Percentiles rank a stretch among this genome's conserved stretches.
Conservation (phyloP, 768 basidiomycete genomes). For the Ramaria rubella region DNA sequence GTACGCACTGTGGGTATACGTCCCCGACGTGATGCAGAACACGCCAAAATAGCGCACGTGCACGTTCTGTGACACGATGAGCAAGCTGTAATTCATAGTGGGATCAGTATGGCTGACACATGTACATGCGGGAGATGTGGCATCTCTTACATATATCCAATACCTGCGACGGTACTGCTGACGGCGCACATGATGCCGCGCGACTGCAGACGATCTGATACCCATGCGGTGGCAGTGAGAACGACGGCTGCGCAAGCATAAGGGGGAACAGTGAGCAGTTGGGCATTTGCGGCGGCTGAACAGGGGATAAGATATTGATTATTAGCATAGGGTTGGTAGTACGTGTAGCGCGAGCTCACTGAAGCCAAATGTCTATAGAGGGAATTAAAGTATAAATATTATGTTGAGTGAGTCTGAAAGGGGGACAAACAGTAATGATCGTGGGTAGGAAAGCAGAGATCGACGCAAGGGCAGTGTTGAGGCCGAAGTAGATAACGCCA, state of each 20-base stretch:
- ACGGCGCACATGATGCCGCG: slow-evolving; percentile 36
- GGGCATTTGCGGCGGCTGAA: slow-evolving; percentile 56
- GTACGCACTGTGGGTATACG: slow-evolving; percentile 42
- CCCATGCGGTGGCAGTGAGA: slow-evolving; percentile 50
- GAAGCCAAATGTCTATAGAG: slow-evolving; percentile 50
- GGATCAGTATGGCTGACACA: not conserved
- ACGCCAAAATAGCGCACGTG: slow-evolving; percentile 72
- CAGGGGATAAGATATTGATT: slow-evolving; percentile 1
- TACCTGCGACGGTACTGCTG: slow-evolving; percentile 39
- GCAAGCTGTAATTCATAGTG: slow-evolving; percentile 33
- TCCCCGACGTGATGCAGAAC: slow-evolving; percentile 71
- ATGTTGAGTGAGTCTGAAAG: slow-evolving; percentile 2
- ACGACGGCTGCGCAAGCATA: slow-evolving; percentile 66
- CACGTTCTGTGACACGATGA: slow-evolving; percentile 46
- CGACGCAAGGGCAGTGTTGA: slow-evolving; percentile 72
- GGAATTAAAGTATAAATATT: not conserved
- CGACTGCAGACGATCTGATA: slow-evolving; percentile 60
- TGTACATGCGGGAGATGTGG: not conserved
- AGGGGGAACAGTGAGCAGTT: slow-evolving; percentile 75
- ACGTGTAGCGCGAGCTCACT: slow-evolving; percentile 39
- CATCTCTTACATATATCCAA: slow-evolving; percentile 55
- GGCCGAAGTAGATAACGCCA: slow-evolving; percentile 71
- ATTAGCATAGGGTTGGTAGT: not conserved
- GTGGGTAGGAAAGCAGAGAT: slow-evolving; percentile 81
- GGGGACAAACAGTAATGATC: slow-evolving; percentile 42